phyloP scores from a whole-genome alignment of 148 eudicot species.

The Diospyros lotus region DNA sequence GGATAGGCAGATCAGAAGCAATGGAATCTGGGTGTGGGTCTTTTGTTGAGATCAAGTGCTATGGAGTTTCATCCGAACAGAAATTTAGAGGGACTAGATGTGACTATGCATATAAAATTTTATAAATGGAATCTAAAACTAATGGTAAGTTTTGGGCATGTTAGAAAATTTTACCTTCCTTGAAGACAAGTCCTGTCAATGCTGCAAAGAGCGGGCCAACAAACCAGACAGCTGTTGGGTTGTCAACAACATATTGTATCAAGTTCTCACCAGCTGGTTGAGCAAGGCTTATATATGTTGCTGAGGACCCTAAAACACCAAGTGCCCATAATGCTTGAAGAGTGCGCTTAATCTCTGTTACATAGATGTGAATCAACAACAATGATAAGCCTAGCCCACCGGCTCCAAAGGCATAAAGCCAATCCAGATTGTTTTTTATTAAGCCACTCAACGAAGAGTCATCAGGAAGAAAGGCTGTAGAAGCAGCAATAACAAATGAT shows the following conservation, averaged over 20 bases:
- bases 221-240: constrained; percentile 82
- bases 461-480: constrained; percentile 50
- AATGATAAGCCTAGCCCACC: constrained; percentile 78
- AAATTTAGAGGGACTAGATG: not conserved
- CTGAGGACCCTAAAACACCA: constrained; percentile 64
- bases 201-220: constrained; percentile 87
- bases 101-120: not conserved
- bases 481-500: constrained; percentile 62
- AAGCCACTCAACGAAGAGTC: constrained; percentile 21
- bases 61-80: not conserved
- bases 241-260: constrained; percentile 52
- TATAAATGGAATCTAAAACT: not conserved
- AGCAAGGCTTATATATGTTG: constrained; percentile 52
- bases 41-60: not conserved
- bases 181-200: constrained; percentile 85
- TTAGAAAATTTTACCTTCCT: constrained; percentile 56
- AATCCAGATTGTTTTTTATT: constrained; percentile 33
- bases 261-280: constrained; percentile 56
- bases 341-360: constrained; percentile 76
- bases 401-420: constrained; percentile 59
- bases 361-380: constrained; percentile 71
- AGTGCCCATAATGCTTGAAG: constrained; percentile 71
- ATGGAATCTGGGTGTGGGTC: not conserved
- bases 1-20: not conserved
- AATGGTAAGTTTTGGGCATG: not conserved